Percentiles rank a stretch among this genome's conserved stretches.
phyloP scores from a whole-genome alignment of 2,329 filamentous ascomycete species.

The Penicillium brasilianum region DNA sequence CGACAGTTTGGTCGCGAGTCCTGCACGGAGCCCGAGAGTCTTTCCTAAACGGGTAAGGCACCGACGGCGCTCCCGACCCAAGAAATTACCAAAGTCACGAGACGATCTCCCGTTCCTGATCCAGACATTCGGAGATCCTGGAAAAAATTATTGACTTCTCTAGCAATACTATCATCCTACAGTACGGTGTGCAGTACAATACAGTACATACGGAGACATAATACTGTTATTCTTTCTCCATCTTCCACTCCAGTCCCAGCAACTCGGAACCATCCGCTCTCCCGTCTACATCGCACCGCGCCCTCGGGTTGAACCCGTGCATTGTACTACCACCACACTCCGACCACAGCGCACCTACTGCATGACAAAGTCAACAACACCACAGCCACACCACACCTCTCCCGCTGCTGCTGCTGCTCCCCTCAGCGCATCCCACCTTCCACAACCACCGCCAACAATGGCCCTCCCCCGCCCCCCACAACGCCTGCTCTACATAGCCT shows the following conservation, averaged over 20 bases:
- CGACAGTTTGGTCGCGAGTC: conserved; percentile 11
- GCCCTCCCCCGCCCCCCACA: conserved; percentile 23
- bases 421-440: background rate
- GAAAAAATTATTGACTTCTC: background rate
- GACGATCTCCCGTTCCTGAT: conserved; percentile 29
- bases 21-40: background rate
- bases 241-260: background rate
- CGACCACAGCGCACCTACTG: background rate
- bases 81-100: conserved; percentile 20
- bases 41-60: conserved; percentile 13
- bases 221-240: no score
- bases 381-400: background rate
- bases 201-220: no score
- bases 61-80: conserved; percentile 5
- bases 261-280: background rate
- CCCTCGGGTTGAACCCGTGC: background rate
- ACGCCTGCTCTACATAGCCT: conserved; percentile 72
- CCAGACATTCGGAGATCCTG: conserved; percentile 10
- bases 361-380: background rate
- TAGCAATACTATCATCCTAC: no score
- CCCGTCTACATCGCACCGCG: background rate
- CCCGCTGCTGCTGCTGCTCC: background rate
- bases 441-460: background rate
- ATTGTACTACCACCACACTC: background rate
- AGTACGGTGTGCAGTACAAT: no score